Percentiles rank a stretch among this genome's conserved stretches.
Conservation (phyloP, 2,329 filamentous ascomycete species). For the Byssothecium circinans region DNA sequence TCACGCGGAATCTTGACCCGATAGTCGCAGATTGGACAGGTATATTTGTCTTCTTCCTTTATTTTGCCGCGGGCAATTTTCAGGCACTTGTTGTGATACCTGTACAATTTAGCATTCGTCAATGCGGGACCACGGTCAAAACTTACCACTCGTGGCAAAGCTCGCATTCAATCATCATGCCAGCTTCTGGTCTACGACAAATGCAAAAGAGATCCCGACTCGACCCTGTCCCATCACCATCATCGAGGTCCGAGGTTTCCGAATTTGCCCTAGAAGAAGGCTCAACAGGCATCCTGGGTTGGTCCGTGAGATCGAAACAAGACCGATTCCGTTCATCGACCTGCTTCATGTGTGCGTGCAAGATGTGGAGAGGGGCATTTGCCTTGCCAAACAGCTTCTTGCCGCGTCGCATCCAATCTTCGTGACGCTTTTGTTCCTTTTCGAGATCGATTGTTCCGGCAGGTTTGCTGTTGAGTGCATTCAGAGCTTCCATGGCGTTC, state of each 20-base stretch:
- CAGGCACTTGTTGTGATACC: constrained; percentile 97
- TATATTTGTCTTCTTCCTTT: constrained; percentile 98
- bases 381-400: constrained; percentile 98
- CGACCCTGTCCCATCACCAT: constrained; percentile 50
- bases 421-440: constrained; percentile 89
- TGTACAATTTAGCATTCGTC: constrained; percentile 44
- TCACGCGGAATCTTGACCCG: constrained; percentile 95
- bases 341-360: constrained; percentile 91
- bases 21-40: constrained; percentile 97
- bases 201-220: constrained; percentile 92
- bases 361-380: constrained; percentile 92
- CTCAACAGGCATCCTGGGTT: constrained; percentile 85
- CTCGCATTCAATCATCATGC: constrained; percentile 99
- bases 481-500: constrained; percentile 82
- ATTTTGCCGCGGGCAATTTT: constrained; percentile 98
- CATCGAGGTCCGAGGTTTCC: constrained; percentile 53
- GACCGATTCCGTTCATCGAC: constrained; percentile 85
- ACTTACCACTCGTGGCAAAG: constrained; percentile 94
- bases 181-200: constrained; percentile 87
- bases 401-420: constrained; percentile 98
- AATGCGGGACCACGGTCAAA: neutral
- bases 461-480: constrained; percentile 90
- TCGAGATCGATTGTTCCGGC: constrained; percentile 89
- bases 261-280: constrained; percentile 83
- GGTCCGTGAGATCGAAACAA: constrained; percentile 90